Evolutionary conservation across 163 green algal genomes (phyloP).

Genomic region (Chloromonas sp.): DNA sequence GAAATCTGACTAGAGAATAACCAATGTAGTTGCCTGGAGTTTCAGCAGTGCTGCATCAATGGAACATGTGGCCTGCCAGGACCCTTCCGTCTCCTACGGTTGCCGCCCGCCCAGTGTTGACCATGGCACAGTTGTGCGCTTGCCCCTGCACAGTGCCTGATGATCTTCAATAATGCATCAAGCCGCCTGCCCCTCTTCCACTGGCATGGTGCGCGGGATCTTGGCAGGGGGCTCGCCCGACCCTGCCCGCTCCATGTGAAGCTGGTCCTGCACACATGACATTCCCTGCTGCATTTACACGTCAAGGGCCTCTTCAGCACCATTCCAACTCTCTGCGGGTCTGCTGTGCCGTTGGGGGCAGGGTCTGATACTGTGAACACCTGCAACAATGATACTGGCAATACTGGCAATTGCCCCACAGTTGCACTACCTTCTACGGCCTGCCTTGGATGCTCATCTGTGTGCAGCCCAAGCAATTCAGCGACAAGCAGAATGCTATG

Average conservation of each 20-base stretch:
- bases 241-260: neutral
- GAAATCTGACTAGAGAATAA: too few relatives aligned
- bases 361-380: neutral
- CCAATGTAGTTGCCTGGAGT: too few relatives aligned
- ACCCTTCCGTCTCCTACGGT: too few relatives aligned
- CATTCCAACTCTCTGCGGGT: neutral
- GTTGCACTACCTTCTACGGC: neutral
- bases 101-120: too few relatives aligned
- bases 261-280: neutral
- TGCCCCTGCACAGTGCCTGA: too few relatives aligned
- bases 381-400: neutral
- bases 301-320: neutral
- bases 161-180: too few relatives aligned
- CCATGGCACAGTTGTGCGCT: too few relatives aligned
- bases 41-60: too few relatives aligned
- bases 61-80: too few relatives aligned
- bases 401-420: neutral
- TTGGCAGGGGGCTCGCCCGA: conserved; percentile 2
- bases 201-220: neutral
- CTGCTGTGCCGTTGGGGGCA: too few relatives aligned
- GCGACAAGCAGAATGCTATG: neutral
- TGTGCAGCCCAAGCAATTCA: neutral
- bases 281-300: neutral
- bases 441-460: neutral
- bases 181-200: too few relatives aligned